Evolutionary conservation across 129 eudicot genomes (phyloP), one percentile per base, ranked within the genome.

Genomic region (Pittosporum tobira): DNA sequence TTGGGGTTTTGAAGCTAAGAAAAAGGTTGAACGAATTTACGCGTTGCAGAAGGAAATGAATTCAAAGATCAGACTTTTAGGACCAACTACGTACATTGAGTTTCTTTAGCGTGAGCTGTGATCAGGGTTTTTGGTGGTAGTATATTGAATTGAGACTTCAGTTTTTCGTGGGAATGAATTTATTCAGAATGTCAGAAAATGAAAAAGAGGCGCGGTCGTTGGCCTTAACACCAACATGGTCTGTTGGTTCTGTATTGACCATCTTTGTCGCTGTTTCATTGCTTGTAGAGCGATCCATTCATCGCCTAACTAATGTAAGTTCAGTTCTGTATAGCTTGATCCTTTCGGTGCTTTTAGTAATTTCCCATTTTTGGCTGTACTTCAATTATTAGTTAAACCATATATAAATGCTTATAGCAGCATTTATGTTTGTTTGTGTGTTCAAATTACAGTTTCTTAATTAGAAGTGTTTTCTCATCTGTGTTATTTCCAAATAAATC

Each of bases 191-290:
- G 58, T 67, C 69, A 5, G 85, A 75, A 44, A 68, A 42, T 50
- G 49, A 55, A 7, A 72, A 93, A 73, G 99, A 93, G 70, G 58
- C 78, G 51, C 72, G 99, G 66, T 87, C 99, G 47, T 69, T 93
- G 80, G 99, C 94, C 68, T 79, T 87, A 62, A 93, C 99, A 57
- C 96, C 99, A 67, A 87, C 99, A 67, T 93, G 99, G 99, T 93
- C 99, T 62, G 99, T 93, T 66, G 94, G 94, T 65, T 69, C 94
- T 11, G 96, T 87, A 0, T 84, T 93, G 84, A 93, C 99, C 20
- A 56, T 93, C 70, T 93, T 93, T 68, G 96, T 93, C 61, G 91
- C 74, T 7, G 96, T 93, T 79, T 93, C 99, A 4, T 78, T 93
- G 93, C 91, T 93, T 57, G 85, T 93, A 57, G 99, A 93, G 73